Percentiles rank a stretch among this genome's conserved stretches.
phyloP scores from a whole-genome alignment of 2,329 filamentous ascomycete genomes.

The Delphinella strobiligena region DNA sequence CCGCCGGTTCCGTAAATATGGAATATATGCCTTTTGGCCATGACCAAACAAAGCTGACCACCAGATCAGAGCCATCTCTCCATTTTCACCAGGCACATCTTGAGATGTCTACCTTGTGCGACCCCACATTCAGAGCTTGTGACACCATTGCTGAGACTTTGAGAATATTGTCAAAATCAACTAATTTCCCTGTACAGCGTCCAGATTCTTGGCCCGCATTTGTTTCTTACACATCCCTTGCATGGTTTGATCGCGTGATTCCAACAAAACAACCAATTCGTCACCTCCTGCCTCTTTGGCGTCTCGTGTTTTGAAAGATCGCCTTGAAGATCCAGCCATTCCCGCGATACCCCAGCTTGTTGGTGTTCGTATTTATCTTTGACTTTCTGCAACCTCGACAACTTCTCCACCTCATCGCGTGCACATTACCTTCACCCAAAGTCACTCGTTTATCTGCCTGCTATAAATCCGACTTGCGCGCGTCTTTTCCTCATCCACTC shows the following conservation, averaged over 20 bases:
- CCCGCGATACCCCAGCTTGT: not conserved
- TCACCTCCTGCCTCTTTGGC: not conserved
- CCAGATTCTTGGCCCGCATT: too few species aligned
- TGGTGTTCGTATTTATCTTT: not conserved
- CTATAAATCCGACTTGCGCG: not conserved
- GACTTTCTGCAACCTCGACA: not conserved
- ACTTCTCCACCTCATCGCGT: not conserved
- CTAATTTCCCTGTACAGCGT: too few species aligned
- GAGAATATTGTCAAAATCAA: too few species aligned
- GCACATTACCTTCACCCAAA: not conserved
- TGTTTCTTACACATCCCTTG: not conserved
- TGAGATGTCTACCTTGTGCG: too few species aligned
- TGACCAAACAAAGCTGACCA: too few species aligned
- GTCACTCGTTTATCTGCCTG: not conserved
- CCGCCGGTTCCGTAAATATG: too few species aligned
- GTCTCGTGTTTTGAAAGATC: not conserved
- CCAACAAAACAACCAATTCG: not conserved
- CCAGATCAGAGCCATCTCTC: too few species aligned
- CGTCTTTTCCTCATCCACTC: not conserved
- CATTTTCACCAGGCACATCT: too few species aligned
- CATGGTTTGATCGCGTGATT: not conserved
- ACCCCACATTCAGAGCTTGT: too few species aligned
- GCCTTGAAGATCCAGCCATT: not conserved
- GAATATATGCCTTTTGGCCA: too few species aligned
- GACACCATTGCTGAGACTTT: too few species aligned